Base-by-base conservation (phyloP, 2,329 filamentous ascomycete genomes). In the Beauveria scarabaeidicola region DNA sequence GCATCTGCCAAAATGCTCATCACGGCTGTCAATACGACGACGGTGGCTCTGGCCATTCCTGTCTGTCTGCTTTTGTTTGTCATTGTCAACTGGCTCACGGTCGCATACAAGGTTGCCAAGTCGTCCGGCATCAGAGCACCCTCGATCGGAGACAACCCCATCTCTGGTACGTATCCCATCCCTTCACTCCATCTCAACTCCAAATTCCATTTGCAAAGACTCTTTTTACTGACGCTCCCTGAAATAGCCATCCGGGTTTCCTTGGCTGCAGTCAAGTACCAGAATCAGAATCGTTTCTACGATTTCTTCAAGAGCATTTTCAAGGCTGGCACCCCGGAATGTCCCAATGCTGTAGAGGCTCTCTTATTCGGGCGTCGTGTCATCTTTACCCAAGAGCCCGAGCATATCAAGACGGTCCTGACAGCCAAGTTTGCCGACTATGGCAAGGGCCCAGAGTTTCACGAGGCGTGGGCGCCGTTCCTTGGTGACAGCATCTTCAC, bases 401-500 rank as follows among this genome's bases (percentile, higher is more conserved):
- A 80, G 59, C 84, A 86, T 59, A 69, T 86, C 61, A 83, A 85
- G 66, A 75, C 81, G 0, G 67, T 84, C 4, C 72, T 86, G 13
- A 79, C 82, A 0, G 77, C 77, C 27, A 76, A 83, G 57, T 85
- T 85, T 67, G 73, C 78, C 60, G 77, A 83, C 61, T 86, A 79
- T 60, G 75, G 74, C 23, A 74, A 83, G 57, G 76, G 78, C 0
- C 60, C 69, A 0, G 61, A 64, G n/a, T 77, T 81, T 61, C 76
- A 77, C 59, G 60, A 69, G 1, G 67, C 72, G 3, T 77, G 79
- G 69, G 65, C 70, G 1, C 77, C 77, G 0, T 73, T 84, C 51
- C 70, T 84, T 8, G 81, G 82, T 3, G 74, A 82, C 61, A 80
- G 79, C 48, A 84, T 85, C 64, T 84, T 84, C 64, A 78, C 75